phyloP scores from a whole-genome alignment of 225 moss, liverwort and hornwort species.

The Asterella californica region DNA sequence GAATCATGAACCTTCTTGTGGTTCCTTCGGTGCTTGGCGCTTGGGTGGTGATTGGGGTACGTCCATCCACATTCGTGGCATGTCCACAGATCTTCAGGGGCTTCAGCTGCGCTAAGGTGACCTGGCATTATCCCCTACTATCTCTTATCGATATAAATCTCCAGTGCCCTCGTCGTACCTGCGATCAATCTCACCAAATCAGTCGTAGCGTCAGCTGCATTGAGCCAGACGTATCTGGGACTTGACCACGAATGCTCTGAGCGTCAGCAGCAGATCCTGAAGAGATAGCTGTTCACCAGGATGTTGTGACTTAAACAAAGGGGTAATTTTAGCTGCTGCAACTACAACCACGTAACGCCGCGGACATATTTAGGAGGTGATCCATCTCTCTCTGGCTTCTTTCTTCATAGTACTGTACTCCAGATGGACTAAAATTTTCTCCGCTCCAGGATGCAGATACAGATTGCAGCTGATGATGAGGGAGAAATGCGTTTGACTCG shows the following conservation, averaged over 20 bases:
- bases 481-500: too few species aligned
- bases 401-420: too few species aligned
- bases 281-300: not conserved
- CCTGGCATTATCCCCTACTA: conserved; percentile 25
- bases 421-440: too few species aligned
- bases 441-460: too few species aligned
- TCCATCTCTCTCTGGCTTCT: too few species aligned
- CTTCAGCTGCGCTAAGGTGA: conserved; percentile 32
- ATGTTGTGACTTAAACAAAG: not conserved
- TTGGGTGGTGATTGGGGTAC: conserved; percentile 46
- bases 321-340: not conserved
- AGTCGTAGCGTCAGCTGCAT: too few species aligned
- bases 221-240: too few species aligned
- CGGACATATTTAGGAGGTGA: not conserved
- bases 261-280: not conserved
- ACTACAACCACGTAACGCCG: not conserved
- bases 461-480: too few species aligned
- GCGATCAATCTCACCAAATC: not conserved
- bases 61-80: conserved; percentile 51
- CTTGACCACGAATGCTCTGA: not conserved
- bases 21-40: conserved; percentile 45
- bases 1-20: conserved; percentile 45
- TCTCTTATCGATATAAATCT: conserved; percentile 1
- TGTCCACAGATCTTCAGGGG: conserved; percentile 42
- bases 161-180: not conserved